Base-by-base conservation (phyloP, 225 moss, liverwort and hornwort species). In the Marchantia polymorpha region DNA sequence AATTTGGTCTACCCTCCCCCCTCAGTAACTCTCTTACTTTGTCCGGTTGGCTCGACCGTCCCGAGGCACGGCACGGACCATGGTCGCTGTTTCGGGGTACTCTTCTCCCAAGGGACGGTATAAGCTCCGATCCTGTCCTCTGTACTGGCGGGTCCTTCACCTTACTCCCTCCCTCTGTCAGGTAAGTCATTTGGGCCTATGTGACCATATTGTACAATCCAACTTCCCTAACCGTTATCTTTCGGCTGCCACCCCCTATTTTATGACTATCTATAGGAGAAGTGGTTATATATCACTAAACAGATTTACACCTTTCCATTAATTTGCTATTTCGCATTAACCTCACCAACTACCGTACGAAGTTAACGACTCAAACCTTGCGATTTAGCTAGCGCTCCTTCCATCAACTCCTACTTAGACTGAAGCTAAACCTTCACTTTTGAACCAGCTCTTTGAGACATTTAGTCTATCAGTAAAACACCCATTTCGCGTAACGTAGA, bases 161-260 rank as follows among this genome's bases (percentile, higher is more conserved):
- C 61, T 22, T 8, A 8, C 61, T 61, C n/a, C 8, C 6, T 61
- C 61, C 22, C n/a, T 61, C 61, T 61, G 61, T 22, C 61, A 23
- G n/a, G 61, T 7, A 22, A 23, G 61, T 61, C 61, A 61, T 61
- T 61, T 61, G n/a, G n/a, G 7, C 61, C n/a, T 19, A 0, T 15
- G 10, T 16, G 59, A 59, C 59, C 59, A 59, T 61, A 7, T 10
- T 22, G 61, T 61, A 61, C 61, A 61, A n/a, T 61, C n/a, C 61
- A 61, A 61, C 61, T 61, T 61, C 61, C 61, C 61, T 61, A 61
- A 61, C 61, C 61, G 61, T 23, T 61, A 23, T 61, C 61, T 61
- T 61, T 61, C 61, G n/a, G n/a, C n/a, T 61, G 61, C 61, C n/a
- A n/a, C 23, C 17, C 61, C 17, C 61, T 61, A 39, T 39, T 39